phyloP scores from a whole-genome alignment of 192 early-diverging fungal species.

The Coemansia sp. region DNA sequence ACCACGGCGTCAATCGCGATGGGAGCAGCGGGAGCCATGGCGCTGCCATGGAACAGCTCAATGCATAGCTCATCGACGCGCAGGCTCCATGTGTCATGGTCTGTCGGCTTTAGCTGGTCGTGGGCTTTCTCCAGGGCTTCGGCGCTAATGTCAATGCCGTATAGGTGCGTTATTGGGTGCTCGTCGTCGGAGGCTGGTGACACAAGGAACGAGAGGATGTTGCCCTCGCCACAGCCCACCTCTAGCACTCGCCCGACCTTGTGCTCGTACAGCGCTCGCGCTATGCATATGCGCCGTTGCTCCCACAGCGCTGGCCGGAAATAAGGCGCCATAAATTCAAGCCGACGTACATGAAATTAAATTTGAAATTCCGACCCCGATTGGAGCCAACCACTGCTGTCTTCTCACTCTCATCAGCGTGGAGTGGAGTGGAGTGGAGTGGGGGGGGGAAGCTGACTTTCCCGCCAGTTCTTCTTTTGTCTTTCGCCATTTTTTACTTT shows the following conservation, averaged over 20 bases:
- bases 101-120: conserved; percentile 59
- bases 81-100: conserved; percentile 57
- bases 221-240: conserved; percentile 84
- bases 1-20: conserved; percentile 64
- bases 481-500: neutral
- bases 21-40: conserved; percentile 6
- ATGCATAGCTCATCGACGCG: conserved; percentile 61
- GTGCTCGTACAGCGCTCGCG: conserved; percentile 53
- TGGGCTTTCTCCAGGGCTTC: conserved; percentile 48
- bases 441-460: neutral
- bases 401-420: neutral
- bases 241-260: conserved; percentile 67
- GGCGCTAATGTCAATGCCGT: conserved; percentile 69
- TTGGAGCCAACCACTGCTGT: neutral
- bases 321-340: conserved; percentile 20
- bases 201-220: conserved; percentile 64
- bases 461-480: neutral
- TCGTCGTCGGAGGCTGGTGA: conserved; percentile 51
- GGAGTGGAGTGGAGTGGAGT: neutral
- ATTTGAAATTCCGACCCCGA: neutral
- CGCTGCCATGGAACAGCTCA: conserved; percentile 66
- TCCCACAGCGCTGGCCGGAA: conserved; percentile 75
- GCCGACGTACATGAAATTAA: neutral
- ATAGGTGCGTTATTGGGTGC: conserved; percentile 56
- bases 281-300: conserved; percentile 70